phyloP scores from a whole-genome alignment of 2,329 filamentous ascomycete species.

The Didymella keratinophila region DNA sequence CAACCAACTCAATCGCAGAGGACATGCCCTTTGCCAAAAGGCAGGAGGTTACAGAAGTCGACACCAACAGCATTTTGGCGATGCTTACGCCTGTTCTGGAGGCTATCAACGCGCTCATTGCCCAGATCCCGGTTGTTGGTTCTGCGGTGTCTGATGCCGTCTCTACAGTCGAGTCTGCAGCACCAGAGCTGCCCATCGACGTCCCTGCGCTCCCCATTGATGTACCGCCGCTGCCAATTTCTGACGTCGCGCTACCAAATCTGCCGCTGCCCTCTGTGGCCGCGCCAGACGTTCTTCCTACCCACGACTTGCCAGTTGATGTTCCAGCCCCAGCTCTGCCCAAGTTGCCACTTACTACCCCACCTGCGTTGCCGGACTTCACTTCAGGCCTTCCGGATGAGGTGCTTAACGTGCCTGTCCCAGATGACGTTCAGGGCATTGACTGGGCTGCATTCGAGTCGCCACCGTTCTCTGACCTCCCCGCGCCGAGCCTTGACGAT shows the following conservation, averaged over 20 bases:
- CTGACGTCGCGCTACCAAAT: neutral
- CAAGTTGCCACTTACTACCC: neutral
- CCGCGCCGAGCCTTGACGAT: neutral
- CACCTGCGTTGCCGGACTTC: neutral
- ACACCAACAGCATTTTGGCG: neutral
- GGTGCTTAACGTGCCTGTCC: conserved; percentile 9
- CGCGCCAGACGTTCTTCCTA: neutral
- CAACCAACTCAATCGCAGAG: neutral
- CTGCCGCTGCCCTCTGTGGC: neutral
- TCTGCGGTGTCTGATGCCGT: neutral
- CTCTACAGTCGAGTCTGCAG: neutral
- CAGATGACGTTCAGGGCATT: conserved; percentile 13
- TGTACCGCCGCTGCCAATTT: conserved; percentile 1
- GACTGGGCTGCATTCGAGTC: conserved; percentile 14
- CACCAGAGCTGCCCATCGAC: neutral
- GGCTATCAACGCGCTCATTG: conserved; percentile 2
- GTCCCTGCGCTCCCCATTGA: neutral
- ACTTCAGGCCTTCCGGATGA: neutral
- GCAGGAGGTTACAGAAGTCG: neutral
- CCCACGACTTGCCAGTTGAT: neutral
- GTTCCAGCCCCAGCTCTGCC: neutral
- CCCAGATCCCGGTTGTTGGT: neutral
- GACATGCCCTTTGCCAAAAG: conserved; percentile 9
- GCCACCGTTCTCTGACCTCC: conserved; percentile 2
- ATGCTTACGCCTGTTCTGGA: conserved; percentile 6